These are phyloP conservation scores for Notholithocarpus densiflorus DNA, from an alignment of 306 rosid genomes.

Conservation along the genomic window DNA sequence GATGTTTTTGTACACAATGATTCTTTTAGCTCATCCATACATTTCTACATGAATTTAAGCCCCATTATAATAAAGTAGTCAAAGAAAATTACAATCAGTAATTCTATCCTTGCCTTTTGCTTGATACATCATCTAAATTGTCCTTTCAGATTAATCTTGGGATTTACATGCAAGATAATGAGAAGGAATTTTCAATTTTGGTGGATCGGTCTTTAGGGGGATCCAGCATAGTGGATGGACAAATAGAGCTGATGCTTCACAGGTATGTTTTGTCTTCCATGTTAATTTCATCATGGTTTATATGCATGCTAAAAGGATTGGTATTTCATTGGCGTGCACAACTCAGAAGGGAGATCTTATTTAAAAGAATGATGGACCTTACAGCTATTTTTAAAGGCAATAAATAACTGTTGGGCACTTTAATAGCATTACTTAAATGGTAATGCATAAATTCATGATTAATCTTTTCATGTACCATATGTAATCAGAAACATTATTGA, in stretches of 20 bases:
- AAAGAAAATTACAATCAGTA: neutral
- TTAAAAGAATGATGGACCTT: neutral
- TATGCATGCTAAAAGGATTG: neutral
- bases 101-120: neutral
- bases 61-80: neutral
- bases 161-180: conserved; percentile 54
- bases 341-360: neutral
- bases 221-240: conserved; percentile 74
- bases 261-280: conserved; percentile 43
- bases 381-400: neutral
- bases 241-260: conserved; percentile 80
- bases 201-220: conserved; percentile 87
- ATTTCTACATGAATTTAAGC: neutral
- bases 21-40: neutral
- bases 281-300: neutral
- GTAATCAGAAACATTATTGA: neutral
- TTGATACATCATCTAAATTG: neutral
- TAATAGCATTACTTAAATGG: neutral
- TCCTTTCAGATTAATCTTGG: conserved; percentile 71
- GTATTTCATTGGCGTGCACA: neutral
- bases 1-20: neutral
- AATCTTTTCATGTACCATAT: neutral
- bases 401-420: neutral
- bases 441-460: neutral
- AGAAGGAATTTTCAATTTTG: conserved; percentile 63